Evolutionary conservation across 75 land plant genomes (phyloP), one percentile per base, ranked within the genome.

Genomic region (Pseudotsuga menziesii): DNA sequence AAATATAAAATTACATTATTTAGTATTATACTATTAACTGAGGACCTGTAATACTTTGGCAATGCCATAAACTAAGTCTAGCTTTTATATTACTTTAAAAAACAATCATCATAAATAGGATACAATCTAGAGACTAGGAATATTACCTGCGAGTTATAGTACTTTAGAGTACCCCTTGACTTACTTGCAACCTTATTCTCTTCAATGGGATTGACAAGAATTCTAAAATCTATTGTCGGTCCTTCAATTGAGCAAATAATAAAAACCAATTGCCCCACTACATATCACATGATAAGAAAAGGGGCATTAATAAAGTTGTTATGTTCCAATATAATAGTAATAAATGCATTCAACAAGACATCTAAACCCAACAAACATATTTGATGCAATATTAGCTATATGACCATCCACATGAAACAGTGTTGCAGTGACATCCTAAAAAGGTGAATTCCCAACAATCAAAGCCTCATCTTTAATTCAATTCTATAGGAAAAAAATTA

Each of bases 201-300:
- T 56, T 94, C 97, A 78, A 94, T 90, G 23, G 99, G 96, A 80
- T 93, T 93, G 56, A 90, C 36, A 2, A 97, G 93, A 73, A 86
- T 62, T 76, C 73, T 72, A 74, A 96, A 94, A 82, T 96, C 81
- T 39, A 94, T 90, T 41, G 75, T 58, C 13, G 93, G 93, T 62
- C 99, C 98, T 69, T 87, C 93, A 4, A 89, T 92, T 44, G 97
- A 91, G 90, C 94, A 92, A 32, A 96, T 55, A 83, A 96, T 81
- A 76, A 96, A 96, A 15, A n/a, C 99, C 99, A 82, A 96, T 96
- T 13, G 81, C 82, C 44, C 99, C 99, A 88, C 99, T 96, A 85
- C 2, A 35, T 35, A 35, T 81, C 80, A 11, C 62, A 13, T 11
- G 13, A 76, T 25, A 61, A 15, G 36, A 32, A 57, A 29, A 57